phyloP scores from a whole-genome alignment of 331 rosid species.

The Malus hybrid region DNA sequence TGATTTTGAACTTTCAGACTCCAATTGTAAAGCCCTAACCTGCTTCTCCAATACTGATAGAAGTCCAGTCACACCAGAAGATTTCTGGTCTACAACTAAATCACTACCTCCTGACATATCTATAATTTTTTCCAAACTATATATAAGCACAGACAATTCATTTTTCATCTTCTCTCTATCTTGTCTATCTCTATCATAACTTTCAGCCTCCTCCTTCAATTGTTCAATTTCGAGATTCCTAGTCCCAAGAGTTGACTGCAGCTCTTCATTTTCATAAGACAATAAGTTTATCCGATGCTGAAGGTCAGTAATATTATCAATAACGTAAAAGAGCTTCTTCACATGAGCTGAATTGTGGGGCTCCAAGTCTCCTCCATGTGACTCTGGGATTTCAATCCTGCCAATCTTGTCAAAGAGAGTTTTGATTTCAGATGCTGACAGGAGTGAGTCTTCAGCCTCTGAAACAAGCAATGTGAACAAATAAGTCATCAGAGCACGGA shows the following conservation, averaged over 20 bases:
- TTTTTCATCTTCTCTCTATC: constrained; percentile 47
- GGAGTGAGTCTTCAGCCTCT: constrained; percentile 46
- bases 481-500: constrained; percentile 20
- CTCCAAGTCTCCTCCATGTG: constrained; percentile 35
- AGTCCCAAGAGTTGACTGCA: constrained; percentile 42
- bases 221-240: constrained; percentile 53
- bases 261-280: constrained; percentile 56
- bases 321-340: constrained; percentile 58
- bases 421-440: constrained; percentile 61
- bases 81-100: constrained; percentile 45
- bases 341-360: constrained; percentile 37
- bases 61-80: constrained; percentile 45
- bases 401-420: constrained; percentile 54
- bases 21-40: constrained; percentile 42
- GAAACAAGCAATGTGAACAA: constrained; percentile 31
- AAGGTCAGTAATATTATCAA: constrained; percentile 48
- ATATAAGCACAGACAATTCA: constrained; percentile 52
- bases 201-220: constrained; percentile 54
- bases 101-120: constrained; percentile 42
- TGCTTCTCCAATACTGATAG: constrained; percentile 55
- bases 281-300: constrained; percentile 40
- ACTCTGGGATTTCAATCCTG: constrained; percentile 37
- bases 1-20: constrained; percentile 65
- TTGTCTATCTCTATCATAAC: constrained; percentile 33
- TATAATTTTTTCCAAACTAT: constrained; percentile 51